These are phyloP conservation scores for Lycium ferocissimum DNA, from an alignment of 257 asterid species.

Conservation along the genomic window DNA sequence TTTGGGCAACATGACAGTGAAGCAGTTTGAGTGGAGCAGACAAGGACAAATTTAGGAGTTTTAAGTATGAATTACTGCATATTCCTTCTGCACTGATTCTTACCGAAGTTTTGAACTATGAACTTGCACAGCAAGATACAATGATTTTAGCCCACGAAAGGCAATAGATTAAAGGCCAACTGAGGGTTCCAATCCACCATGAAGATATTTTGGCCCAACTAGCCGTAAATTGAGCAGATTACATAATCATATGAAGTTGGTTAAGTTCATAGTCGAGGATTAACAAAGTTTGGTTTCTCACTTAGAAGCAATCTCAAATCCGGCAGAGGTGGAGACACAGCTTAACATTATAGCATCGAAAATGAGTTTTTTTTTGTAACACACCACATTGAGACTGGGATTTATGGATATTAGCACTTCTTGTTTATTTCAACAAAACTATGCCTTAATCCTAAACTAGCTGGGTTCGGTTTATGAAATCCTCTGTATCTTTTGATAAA, in stretches of 20 bases:
- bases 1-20: constrained; percentile 15
- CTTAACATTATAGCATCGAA: background rate
- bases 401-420: background rate
- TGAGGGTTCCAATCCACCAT: background rate
- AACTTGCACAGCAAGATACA: constrained; percentile 19
- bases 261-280: background rate
- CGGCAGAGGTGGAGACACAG: background rate
- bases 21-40: constrained; percentile 8
- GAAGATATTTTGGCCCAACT: constrained; percentile 18
- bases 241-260: constrained; percentile 5
- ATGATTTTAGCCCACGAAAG: constrained; percentile 3
- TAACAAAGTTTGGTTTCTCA: constrained; percentile 10
- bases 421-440: background rate
- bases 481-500: constrained; percentile 1
- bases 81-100: background rate
- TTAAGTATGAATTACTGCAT: constrained; percentile 17
- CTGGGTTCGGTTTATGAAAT: background rate
- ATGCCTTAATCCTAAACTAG: constrained; percentile 21
- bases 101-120: background rate
- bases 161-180: background rate
- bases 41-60: constrained; percentile 13
- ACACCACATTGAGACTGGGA: background rate
- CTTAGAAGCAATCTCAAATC: background rate
- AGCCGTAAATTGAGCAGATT: constrained; percentile 26
- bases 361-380: background rate